Percentiles rank a stretch among this genome's conserved stretches.
Evolutionary conservation across 83 land plant genomes (phyloP).

Genomic region (Isoetes engelmannii): DNA sequence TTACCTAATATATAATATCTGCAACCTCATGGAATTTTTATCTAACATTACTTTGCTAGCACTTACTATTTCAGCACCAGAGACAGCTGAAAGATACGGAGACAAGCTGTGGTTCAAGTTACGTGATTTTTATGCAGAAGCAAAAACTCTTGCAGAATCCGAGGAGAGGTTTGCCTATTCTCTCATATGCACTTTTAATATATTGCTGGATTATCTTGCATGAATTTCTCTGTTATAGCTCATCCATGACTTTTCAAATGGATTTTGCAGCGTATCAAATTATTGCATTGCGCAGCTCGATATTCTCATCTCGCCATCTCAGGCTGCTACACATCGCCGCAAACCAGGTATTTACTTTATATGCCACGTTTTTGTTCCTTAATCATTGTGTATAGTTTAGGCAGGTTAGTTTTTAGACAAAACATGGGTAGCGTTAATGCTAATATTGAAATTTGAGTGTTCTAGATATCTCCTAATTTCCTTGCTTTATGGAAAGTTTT

Average conservation of each 20-base stretch:
- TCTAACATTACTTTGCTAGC: too few species aligned
- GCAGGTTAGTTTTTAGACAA: too few species aligned
- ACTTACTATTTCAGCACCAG: constrained; percentile 30
- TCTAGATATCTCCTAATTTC: too few species aligned
- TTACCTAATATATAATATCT: too few species aligned
- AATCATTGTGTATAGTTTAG: too few species aligned
- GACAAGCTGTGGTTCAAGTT: constrained; percentile 35
- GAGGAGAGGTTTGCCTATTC: constrained; percentile 51
- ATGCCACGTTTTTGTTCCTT: constrained; percentile 1
- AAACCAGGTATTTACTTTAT: constrained; percentile 49
- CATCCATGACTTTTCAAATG: not conserved
- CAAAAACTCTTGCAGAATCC: constrained; percentile 61
- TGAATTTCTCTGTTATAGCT: not conserved
- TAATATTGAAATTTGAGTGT: too few species aligned
- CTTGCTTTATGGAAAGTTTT: too few species aligned
- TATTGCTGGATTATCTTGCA: not conserved
- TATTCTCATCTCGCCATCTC: constrained; percentile 48
- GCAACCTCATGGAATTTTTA: too few species aligned
- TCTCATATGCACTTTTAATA: not conserved
- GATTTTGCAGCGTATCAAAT: constrained; percentile 45
- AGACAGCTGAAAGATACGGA: constrained; percentile 21
- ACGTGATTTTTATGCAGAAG: constrained; percentile 44
- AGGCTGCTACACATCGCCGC: constrained; percentile 54
- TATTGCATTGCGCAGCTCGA: constrained; percentile 47
- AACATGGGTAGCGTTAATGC: too few species aligned